These are phyloP conservation scores for Chenopodium formosanum DNA, from an alignment of 148 eudicot genomes.

Conservation along the genomic window DNA sequence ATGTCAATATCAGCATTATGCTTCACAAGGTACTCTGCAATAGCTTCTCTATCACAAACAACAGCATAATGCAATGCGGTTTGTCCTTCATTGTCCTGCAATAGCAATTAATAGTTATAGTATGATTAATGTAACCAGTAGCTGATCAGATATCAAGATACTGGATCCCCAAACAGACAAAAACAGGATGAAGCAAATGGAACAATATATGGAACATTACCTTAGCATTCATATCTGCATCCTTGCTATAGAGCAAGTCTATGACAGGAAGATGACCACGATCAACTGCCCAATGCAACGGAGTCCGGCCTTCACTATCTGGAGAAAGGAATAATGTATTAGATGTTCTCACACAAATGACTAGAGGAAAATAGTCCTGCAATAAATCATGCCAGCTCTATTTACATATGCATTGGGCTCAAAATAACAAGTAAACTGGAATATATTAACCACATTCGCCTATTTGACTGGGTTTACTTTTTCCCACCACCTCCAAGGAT, in stretches of 20 bases:
- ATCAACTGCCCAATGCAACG: constrained; percentile 99
- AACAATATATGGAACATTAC: constrained; percentile 29
- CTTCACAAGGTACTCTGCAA: constrained; percentile 77
- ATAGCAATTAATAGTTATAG: not conserved
- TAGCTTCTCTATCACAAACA: constrained; percentile 80
- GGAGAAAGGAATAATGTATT: constrained; percentile 17
- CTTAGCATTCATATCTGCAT: constrained; percentile 82
- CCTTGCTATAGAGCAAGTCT: constrained; percentile 61
- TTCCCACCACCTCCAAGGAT: not conserved
- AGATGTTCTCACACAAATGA: not conserved
- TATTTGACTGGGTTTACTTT: not conserved
- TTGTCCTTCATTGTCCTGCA: constrained; percentile 93
- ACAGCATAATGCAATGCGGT: constrained; percentile 90
- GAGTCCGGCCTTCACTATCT: constrained; percentile 97
- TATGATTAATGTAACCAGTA: not conserved
- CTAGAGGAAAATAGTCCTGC: not conserved
- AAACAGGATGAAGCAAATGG: not conserved
- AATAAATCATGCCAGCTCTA: not conserved
- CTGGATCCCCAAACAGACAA: not conserved
- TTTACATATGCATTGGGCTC: constrained; percentile 3
- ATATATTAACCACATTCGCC: not conserved
- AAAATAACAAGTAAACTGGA: not conserved
- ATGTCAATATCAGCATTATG: constrained; percentile 54
- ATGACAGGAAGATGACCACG: constrained; percentile 70
- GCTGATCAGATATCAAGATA: not conserved